These are phyloP conservation scores for Trifolium dubium DNA, from an alignment of 306 rosid species.

Conservation along the genomic window DNA sequence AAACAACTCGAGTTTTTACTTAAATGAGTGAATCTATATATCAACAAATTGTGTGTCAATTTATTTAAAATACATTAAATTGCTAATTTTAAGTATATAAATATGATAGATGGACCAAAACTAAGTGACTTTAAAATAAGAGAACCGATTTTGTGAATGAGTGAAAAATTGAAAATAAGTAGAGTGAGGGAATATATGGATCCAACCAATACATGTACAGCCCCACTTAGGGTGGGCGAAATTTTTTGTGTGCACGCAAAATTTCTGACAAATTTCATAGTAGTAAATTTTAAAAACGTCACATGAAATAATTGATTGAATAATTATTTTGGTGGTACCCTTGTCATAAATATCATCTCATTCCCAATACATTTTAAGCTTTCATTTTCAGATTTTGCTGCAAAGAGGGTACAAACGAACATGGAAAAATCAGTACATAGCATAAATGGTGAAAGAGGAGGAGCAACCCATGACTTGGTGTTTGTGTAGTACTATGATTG, in stretches of 20 bases:
- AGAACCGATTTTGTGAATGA: too few species aligned
- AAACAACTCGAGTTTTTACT: too few species aligned
- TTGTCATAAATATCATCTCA: slow-evolving; percentile 33
- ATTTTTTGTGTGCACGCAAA: slow-evolving; percentile 8
- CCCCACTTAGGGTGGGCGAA: slow-evolving; percentile 31
- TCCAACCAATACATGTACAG: slow-evolving; percentile 28
- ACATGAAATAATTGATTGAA: slow-evolving; percentile 1
- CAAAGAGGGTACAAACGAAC: slow-evolving; percentile 11
- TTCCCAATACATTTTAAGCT: slow-evolving; percentile 1
- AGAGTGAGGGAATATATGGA: not conserved
- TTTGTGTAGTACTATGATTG: slow-evolving; percentile 4
- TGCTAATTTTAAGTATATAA: too few species aligned
- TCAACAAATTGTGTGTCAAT: too few species aligned
- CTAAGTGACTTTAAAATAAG: too few species aligned
- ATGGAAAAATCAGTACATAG: slow-evolving; percentile 33
- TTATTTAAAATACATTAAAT: too few species aligned
- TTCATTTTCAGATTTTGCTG: slow-evolving; percentile 7
- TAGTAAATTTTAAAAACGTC: not conserved
- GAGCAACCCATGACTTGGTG: slow-evolving; percentile 41
- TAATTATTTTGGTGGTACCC: slow-evolving; percentile 1
- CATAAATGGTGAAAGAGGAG: slow-evolving; percentile 38
- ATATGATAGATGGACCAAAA: too few species aligned
- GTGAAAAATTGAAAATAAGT: too few species aligned
- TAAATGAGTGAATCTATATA: too few species aligned
- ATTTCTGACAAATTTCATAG: slow-evolving; percentile 8